These are phyloP conservation scores for Penicillium sp. DNA, from an alignment of 2,329 filamentous ascomycete genomes.

Conservation along the genomic window DNA sequence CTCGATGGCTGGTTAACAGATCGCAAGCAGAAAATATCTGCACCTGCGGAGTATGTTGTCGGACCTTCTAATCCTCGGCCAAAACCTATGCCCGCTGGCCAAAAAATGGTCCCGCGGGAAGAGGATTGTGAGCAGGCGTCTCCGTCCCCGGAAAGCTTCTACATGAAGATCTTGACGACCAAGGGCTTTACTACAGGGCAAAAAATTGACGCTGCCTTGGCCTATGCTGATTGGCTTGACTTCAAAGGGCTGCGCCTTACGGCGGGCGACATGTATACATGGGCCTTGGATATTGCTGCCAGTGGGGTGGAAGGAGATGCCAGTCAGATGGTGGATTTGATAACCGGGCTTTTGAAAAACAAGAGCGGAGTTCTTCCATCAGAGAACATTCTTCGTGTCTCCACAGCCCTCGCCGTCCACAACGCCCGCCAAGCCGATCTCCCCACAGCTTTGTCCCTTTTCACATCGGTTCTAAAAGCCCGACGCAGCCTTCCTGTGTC, in stretches of 20 bases:
- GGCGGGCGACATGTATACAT: constrained; percentile 69
- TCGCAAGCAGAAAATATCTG: constrained; percentile 63
- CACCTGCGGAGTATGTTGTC: constrained; percentile 69
- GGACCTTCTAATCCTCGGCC: constrained; percentile 83
- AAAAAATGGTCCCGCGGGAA: constrained; percentile 63
- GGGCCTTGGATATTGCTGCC: constrained; percentile 73
- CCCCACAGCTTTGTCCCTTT: constrained; percentile 72
- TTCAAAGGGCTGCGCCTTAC: constrained; percentile 67
- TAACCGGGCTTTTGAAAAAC: constrained; percentile 65
- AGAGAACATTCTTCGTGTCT: constrained; percentile 69
- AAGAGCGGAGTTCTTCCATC: constrained; percentile 57
- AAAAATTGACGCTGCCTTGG: constrained; percentile 75
- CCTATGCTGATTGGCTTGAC: constrained; percentile 81
- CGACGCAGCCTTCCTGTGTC: constrained; percentile 59
- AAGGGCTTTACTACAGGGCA: constrained; percentile 76
- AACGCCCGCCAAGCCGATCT: constrained; percentile 69
- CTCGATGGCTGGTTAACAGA: constrained; percentile 77
- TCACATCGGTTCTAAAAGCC: constrained; percentile 79
- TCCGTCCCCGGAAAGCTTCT: constrained; percentile 70
- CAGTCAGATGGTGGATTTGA: constrained; percentile 56
- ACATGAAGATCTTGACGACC: constrained; percentile 77
- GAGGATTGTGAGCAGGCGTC: constrained; percentile 72
- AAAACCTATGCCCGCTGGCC: constrained; percentile 66
- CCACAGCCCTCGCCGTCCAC: constrained; percentile 77
- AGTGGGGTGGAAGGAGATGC: constrained; percentile 51